Percentiles rank a stretch among this genome's conserved stretches.
These are phyloP conservation scores for Capronia epimyces DNA, from an alignment of 2,329 filamentous ascomycete genomes.

Conservation along the genomic window DNA sequence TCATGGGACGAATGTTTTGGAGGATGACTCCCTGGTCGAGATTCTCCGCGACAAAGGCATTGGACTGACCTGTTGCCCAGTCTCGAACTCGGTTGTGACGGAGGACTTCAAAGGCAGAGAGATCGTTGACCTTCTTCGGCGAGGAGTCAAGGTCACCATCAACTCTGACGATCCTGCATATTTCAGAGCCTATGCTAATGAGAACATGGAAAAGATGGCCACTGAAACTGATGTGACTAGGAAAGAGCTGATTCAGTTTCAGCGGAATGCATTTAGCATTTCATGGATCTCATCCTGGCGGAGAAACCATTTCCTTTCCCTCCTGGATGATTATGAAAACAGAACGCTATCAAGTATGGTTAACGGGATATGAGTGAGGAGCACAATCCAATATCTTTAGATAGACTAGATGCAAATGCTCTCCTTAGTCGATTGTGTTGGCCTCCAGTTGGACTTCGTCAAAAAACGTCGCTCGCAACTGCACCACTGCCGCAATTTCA, in stretches of 20 bases:
- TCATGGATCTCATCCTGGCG: constrained; percentile 26
- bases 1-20: constrained; percentile 29
- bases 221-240: constrained; percentile 16
- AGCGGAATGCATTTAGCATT: constrained; percentile 26
- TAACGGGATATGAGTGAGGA: constrained; percentile 6
- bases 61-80: constrained; percentile 28
- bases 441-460: constrained; percentile 51
- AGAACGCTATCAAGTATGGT: constrained; percentile 7
- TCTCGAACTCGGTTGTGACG: constrained; percentile 28
- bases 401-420: not conserved
- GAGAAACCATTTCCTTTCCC: constrained; percentile 20
- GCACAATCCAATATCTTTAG: not conserved
- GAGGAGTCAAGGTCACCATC: constrained; percentile 27
- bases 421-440: not conserved
- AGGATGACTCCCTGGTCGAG: constrained; percentile 17
- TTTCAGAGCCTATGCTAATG: constrained; percentile 26
- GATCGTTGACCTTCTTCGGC: constrained; percentile 21
- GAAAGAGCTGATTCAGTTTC: constrained; percentile 25
- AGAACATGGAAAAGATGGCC: constrained; percentile 26
- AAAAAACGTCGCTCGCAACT: constrained; percentile 69
- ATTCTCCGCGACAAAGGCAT: constrained; percentile 15
- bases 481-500: constrained; percentile 68
- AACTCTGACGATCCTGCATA: constrained; percentile 29
- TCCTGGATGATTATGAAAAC: constrained; percentile 22
- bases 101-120: constrained; percentile 24